These are phyloP conservation scores for Cornus kousa DNA, from an alignment of 148 eudicot species.

Conservation along the genomic window DNA sequence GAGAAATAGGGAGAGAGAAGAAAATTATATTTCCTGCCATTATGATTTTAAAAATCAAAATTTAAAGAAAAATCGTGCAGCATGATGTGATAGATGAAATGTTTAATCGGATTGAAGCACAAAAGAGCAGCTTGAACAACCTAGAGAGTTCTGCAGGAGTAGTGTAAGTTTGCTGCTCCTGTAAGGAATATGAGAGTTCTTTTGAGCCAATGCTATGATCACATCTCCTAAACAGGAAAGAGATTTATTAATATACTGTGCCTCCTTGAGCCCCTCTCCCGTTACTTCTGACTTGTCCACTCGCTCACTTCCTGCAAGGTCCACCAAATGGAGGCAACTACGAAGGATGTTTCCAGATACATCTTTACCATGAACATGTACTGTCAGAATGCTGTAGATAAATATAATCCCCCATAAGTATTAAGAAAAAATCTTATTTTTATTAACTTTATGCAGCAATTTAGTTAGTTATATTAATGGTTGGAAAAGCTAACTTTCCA, in stretches of 20 bases:
- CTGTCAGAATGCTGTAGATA: slow-evolving; percentile 59
- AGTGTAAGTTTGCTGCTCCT: slow-evolving; percentile 81
- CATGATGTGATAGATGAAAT: too few species aligned
- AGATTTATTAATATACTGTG: slow-evolving; percentile 59
- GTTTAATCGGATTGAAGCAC: too few species aligned
- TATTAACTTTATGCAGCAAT: background rate
- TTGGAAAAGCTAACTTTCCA: background rate
- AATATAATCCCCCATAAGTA: background rate
- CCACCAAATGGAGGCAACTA: slow-evolving; percentile 86
- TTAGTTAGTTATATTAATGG: background rate
- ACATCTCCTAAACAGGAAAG: slow-evolving; percentile 87
- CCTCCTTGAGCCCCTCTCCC: slow-evolving; percentile 52
- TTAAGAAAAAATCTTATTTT: background rate
- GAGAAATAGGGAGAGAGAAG: too few species aligned
- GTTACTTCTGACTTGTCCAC: slow-evolving; percentile 54
- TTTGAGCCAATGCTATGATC: slow-evolving; percentile 80
- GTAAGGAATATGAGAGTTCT: slow-evolving; percentile 65
- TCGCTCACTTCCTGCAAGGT: slow-evolving; percentile 76
- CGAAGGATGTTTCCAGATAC: slow-evolving; percentile 53
- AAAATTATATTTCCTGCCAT: too few species aligned
- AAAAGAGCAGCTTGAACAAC: slow-evolving; percentile 21
- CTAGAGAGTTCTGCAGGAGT: slow-evolving; percentile 83
- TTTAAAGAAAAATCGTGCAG: too few species aligned
- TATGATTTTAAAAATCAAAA: too few species aligned
- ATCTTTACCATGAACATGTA: slow-evolving; percentile 80